Base-by-base conservation (phyloP, 345 rosid species). In the Firmiana major region DNA sequence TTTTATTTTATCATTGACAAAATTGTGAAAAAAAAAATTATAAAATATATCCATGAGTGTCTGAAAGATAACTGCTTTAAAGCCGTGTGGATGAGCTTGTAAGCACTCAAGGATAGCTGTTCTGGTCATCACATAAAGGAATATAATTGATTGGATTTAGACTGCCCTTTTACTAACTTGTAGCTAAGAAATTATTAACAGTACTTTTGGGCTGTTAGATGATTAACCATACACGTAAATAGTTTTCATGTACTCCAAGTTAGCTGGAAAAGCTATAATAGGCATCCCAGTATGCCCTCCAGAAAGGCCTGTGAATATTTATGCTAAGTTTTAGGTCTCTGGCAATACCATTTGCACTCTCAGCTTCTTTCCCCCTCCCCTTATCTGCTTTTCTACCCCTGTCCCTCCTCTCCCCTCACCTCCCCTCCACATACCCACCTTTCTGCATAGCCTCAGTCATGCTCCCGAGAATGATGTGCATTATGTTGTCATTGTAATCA, bases 31-130 rank as follows among this genome's bases (percentile, higher is more conserved):
- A 65, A 51, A 53, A 34, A 53, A 51, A 11, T 8, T 51, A 51
- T 7, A 36, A 28, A 13, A n/a, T 36, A 21, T 42, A 28, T 74
- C 9, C 40, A 42, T 26, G 22, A 63, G 40, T 59, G 63, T 65
- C 46, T 42, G 24, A 72, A 46, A 66, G 45, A 66, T 57, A 34
- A 36, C 43, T 43, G 68, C 31, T 48, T 64, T 49, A 68, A 75
- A 48, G 31, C 7, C 54, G 10, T 54, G 58, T 73, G 67, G 73
- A 71, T 51, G 36, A 62, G 55, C 13, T 7, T 22, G 15, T 15
- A 54, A 63, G 5, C 53, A 13, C 57, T 68, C 26, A 9, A 17
- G 4, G 13, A 12, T 38, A 55, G 65, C 51, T 73, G 21, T 57
- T 73, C 1, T 57, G 36, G 34, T 7, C 64, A 54, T 38, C 31